Evolutionary conservation across 2,329 filamentous ascomycete species (phyloP), one percentile per base, ranked within the genome.

Genomic region (Dactylellina parvicollis): DNA sequence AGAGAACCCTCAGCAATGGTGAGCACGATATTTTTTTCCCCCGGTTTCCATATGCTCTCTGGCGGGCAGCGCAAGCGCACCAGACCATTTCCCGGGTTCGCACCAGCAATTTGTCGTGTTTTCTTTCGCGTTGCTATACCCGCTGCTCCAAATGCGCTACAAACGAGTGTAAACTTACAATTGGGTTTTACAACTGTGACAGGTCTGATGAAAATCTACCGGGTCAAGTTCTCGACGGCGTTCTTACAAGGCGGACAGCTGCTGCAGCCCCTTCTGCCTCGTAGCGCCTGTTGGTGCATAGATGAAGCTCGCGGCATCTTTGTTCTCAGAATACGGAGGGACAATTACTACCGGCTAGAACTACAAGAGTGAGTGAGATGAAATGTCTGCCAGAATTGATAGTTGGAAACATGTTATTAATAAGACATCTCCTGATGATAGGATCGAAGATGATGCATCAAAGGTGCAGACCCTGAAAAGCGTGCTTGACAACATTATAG

Each of bases 161-260:
- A 44, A 20, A 22, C 16, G 18, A n/a, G 54, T n/a, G 40, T 47
- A 34, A 46, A 46, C 62, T 59, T 38, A 67, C 44, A 38, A 32
- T 28, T 50, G 16, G 18, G 44, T 42, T 52, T 34, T 47, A 57
- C 30, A 36, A 50, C 24, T 57, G 24, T 28, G 28, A 62, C 61
- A 73, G 69, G 69, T 16, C 46, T 40, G 34, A 66, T 73, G 69
- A 73, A 73, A 61, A 73, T 73, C 24, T 73, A 73, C 30, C 52
- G 60, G 9, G 69, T 73, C 22, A 73, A 60, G 54, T 73, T 73
- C 34, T 66, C 69, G 14, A 66, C 69, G 16, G 60, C 69, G 14
- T 73, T 73, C 28, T 54, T 73, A 36, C 69, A 73, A 24, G 54
- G 52, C 16, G 69, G 69, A 4, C 69, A 52, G 16, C 18, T 73